These are phyloP conservation scores for Trichoderma sp. DNA, from an alignment of 2,329 filamentous ascomycete species.

Conservation along the genomic window DNA sequence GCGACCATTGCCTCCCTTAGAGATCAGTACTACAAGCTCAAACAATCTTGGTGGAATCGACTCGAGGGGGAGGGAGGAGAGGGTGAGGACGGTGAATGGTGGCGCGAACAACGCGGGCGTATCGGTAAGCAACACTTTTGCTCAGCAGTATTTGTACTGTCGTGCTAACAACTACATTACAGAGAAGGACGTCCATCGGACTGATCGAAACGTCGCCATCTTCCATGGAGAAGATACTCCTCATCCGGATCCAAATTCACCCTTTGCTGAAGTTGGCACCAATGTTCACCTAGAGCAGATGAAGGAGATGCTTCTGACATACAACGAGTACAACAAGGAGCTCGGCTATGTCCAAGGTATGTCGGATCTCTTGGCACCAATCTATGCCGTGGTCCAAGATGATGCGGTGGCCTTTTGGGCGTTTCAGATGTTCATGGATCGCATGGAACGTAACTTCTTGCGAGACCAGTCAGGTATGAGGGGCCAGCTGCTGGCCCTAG, in stretches of 20 bases:
- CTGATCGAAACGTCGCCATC: slow-evolving; percentile 89
- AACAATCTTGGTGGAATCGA: slow-evolving; percentile 94
- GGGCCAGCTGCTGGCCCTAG: slow-evolving; percentile 81
- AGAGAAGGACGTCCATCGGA: slow-evolving; percentile 99
- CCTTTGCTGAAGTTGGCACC: slow-evolving; percentile 87
- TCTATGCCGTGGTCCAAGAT: slow-evolving; percentile 96
- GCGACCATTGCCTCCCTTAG: slow-evolving; percentile 79
- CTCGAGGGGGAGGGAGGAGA: slow-evolving; percentile 79
- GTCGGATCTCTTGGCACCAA: slow-evolving; percentile 92
- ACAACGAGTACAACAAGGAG: slow-evolving; percentile 96
- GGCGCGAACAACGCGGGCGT: slow-evolving; percentile 87
- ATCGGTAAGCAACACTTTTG: slow-evolving; percentile 67
- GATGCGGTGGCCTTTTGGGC: slow-evolving; percentile 97
- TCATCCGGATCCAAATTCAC: slow-evolving; percentile 92
- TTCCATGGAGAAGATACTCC: slow-evolving; percentile 96
- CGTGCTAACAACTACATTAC: slow-evolving; percentile 31
- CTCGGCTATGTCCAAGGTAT: slow-evolving; percentile 98
- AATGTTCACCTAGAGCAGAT: slow-evolving; percentile 98
- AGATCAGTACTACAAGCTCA: slow-evolving; percentile 91
- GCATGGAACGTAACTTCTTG: slow-evolving; percentile 97
- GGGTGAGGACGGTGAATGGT: slow-evolving; percentile 86
- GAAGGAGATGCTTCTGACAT: slow-evolving; percentile 98
- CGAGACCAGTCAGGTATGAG: slow-evolving; percentile 97
- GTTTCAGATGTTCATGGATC: slow-evolving; percentile 93
- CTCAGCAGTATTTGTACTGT: too few species aligned